Percentiles rank a stretch among this genome's conserved stretches.
phyloP scores from a whole-genome alignment of 257 asterid species.

The Ilex asprella region DNA sequence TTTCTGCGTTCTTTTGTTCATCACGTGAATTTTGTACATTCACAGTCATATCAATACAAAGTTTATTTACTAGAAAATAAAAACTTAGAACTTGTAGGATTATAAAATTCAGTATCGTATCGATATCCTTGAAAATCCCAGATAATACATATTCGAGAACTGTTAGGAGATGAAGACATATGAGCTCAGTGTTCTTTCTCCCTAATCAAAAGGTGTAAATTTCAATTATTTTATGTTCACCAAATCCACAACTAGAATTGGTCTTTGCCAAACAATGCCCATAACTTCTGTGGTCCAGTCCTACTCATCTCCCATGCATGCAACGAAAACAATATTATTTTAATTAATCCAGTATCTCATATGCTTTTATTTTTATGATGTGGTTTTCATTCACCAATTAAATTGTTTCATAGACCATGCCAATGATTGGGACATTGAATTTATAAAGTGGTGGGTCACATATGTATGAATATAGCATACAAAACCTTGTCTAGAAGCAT shows the following conservation, averaged over 20 bases:
- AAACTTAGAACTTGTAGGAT: too few species aligned
- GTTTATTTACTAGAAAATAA: too few species aligned
- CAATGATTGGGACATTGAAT: conserved; percentile 3
- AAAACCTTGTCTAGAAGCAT: conserved; percentile 2
- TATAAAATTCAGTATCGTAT: too few species aligned
- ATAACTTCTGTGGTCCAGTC: conserved; percentile 6
- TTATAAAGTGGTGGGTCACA: conserved; percentile 6
- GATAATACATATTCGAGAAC: too few species aligned
- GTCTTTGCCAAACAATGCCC: conserved; percentile 6
- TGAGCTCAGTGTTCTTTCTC: too few species aligned
- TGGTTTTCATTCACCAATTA: conserved; percentile 16
- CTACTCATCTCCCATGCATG: not conserved
- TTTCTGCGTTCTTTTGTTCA: too few species aligned
- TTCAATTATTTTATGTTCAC: conserved; percentile 1
- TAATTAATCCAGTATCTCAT: not conserved
- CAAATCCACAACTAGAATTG: conserved; percentile 10
- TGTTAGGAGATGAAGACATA: too few species aligned
- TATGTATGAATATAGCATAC: too few species aligned
- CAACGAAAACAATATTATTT: conserved; percentile 7
- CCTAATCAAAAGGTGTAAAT: too few species aligned
- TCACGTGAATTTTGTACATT: too few species aligned
- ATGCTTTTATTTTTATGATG: conserved; percentile 1
- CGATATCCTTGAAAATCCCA: too few species aligned
- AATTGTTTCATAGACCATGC: not conserved
- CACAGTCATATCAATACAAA: too few species aligned